Evolutionary conservation across 1,284 basidiomycete genomes (phyloP).

Genomic region (Boletus subluridellus): DNA sequence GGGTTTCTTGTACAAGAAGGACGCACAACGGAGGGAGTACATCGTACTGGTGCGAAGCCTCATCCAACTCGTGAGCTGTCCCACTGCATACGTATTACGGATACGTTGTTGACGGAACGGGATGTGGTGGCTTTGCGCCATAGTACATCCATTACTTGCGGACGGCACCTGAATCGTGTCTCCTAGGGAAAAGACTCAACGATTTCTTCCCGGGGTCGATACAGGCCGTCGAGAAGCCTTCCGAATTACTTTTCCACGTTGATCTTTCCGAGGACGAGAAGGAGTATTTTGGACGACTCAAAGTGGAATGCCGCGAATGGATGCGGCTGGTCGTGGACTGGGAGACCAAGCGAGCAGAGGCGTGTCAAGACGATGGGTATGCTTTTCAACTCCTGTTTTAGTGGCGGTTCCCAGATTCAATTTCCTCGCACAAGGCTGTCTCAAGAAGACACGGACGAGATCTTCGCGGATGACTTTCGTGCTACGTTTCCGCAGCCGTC

Average conservation of each 20-base stretch:
- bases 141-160: constrained; percentile 41
- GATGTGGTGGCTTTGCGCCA: neutral
- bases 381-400: neutral
- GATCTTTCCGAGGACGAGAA: constrained; percentile 34
- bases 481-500: constrained; percentile 22
- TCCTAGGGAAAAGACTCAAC: constrained; percentile 38
- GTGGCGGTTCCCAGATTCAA: neutral
- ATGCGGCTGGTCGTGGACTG: constrained; percentile 28
- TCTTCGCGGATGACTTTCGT: constrained; percentile 22
- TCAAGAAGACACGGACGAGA: constrained; percentile 5
- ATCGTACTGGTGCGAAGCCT: constrained; percentile 34
- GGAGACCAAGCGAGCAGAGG: constrained; percentile 24
- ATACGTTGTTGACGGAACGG: neutral
- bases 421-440: constrained; percentile 8
- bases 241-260: constrained; percentile 31
- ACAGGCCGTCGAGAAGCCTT: constrained; percentile 16
- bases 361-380: constrained; percentile 22
- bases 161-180: constrained; percentile 33
- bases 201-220: constrained; percentile 42
- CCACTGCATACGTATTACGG: neutral
- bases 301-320: constrained; percentile 23
- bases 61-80: constrained; percentile 17
- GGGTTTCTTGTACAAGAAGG: constrained; percentile 13
- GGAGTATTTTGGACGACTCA: constrained; percentile 23
- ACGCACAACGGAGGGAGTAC: constrained; percentile 34